Evolutionary conservation across 1,284 basidiomycete genomes (phyloP), one percentile per base, ranked within the genome.

Genomic region (Papiliotrema fonsecae): DNA sequence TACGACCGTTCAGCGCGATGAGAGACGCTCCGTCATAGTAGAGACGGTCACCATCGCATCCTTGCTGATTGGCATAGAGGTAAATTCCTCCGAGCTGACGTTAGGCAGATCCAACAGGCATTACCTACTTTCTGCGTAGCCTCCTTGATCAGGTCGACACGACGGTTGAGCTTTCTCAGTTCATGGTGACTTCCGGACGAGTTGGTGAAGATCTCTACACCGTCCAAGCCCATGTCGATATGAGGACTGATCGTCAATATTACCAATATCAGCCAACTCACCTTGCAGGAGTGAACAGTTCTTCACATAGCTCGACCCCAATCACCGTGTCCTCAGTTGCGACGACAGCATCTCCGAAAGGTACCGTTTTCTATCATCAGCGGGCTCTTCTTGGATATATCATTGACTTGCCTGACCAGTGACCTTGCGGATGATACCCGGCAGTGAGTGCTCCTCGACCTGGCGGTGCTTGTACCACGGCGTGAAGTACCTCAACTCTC

Each of bases 191-290:
- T 94, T 4, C 89, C 94, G 53, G 88, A 93, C 0, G 92, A 94
- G 76, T 98, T 98, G 18, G 93, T 94, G 69, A 98, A 96, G 55
- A 98, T 96, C 74, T 98, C 94, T 2, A 97, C 94, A 6, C 96
- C 94, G 65, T 97, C 92, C 7, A 98, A 80, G 6, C 93, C 94
- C 89, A 97, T 97, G 11, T 85, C 75, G 52, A 97, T 94, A 70
- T 98, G 94, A 6, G 96, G 96, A 57, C 92, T 92, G 56, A 6
- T 22, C 26, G 6, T 43, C 36, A 39, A 18, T 27, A 43, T 5
- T 26, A 13, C 16, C 13, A 11, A 6, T 27, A 37, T 14, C 24
- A 14, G 26, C 40, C 9, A 21, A 62, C 67, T 47, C 51, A 91
- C 89, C 89, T 94, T 28, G 86, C 82, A 0, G 96, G 94, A 0